Conservation (phyloP, 2,329 filamentous ascomycete species). For the Dothiorella sarmentorum region DNA sequence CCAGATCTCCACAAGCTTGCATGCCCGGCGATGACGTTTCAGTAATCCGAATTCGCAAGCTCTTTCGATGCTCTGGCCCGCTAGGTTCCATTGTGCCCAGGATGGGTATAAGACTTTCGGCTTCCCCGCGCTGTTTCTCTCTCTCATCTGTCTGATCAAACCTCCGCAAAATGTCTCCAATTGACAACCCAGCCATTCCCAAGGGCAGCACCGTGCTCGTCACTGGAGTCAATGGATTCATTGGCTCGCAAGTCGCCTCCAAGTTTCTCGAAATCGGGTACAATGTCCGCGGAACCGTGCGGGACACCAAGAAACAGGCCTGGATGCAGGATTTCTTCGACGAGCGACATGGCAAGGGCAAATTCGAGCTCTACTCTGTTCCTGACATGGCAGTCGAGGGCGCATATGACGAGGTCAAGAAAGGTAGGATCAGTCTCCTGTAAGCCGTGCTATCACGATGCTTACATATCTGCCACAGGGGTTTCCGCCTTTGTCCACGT, state of each 20-base stretch:
- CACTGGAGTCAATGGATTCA: conserved; percentile 36
- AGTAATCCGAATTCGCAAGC: background rate
- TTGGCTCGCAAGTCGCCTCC: conserved; percentile 33
- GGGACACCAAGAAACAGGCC: conserved; percentile 28
- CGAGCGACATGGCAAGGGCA: conserved; percentile 24
- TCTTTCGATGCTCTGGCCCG: background rate
- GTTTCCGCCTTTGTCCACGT: conserved; percentile 45
- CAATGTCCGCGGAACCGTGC: conserved; percentile 34
- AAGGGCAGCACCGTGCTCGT: conserved; percentile 31
- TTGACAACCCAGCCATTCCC: conserved; percentile 18
- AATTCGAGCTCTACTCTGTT: conserved; percentile 31
- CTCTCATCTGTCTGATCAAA: too few relatives aligned
- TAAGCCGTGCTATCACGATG: background rate
- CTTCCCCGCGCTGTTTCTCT: background rate
- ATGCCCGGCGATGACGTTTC: background rate
- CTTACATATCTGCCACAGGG: conserved; percentile 26
- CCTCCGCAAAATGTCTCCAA: background rate
- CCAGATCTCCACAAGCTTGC: background rate
- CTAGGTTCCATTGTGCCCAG: background rate
- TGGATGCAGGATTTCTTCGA: conserved; percentile 33
- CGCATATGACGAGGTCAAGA: conserved; percentile 27
- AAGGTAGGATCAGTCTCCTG: conserved; percentile 23
- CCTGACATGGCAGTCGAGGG: conserved; percentile 29
- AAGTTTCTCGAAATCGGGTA: conserved; percentile 32
- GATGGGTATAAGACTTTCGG: background rate